Percentiles rank a stretch among this genome's conserved stretches.
phyloP scores from a whole-genome alignment of 306 rosid species.

The Quercus agrifolia region DNA sequence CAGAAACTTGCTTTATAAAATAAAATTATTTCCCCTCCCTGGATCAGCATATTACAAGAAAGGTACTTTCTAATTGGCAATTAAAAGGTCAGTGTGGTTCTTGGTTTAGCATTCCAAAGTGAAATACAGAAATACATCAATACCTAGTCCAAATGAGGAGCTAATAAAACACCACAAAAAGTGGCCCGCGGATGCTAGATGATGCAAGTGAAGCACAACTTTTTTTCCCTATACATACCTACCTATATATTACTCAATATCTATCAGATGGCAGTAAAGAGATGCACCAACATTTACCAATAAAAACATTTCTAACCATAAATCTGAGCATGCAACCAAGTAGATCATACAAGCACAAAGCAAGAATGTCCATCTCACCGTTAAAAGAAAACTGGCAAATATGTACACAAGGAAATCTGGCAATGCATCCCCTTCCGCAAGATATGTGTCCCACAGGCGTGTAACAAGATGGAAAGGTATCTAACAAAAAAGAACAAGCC shows the following conservation, averaged over 20 bases:
- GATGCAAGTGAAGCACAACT: slow-evolving; percentile 4
- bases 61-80: background rate
- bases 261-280: background rate
- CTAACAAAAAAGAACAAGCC: slow-evolving; percentile 38
- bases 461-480: slow-evolving; percentile 88
- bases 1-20: background rate
- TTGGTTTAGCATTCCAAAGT: background rate
- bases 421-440: slow-evolving; percentile 96
- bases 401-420: slow-evolving; percentile 98
- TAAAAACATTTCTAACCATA: background rate
- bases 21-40: background rate
- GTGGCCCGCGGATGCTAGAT: background rate
- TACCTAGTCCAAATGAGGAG: background rate
- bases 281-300: background rate
- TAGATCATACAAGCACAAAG: background rate
- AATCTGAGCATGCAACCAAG: slow-evolving; percentile 12
- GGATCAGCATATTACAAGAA: background rate
- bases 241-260: background rate
- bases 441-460: slow-evolving; percentile 99
- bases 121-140: background rate
- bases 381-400: slow-evolving; percentile 95
- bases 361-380: slow-evolving; percentile 51
- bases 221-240: slow-evolving; percentile 1
- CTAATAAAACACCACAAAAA: background rate
- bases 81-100: background rate